These are phyloP conservation scores for Setaria viridis DNA, from an alignment of 202 grass and related monocot genomes.

Conservation along the genomic window DNA sequence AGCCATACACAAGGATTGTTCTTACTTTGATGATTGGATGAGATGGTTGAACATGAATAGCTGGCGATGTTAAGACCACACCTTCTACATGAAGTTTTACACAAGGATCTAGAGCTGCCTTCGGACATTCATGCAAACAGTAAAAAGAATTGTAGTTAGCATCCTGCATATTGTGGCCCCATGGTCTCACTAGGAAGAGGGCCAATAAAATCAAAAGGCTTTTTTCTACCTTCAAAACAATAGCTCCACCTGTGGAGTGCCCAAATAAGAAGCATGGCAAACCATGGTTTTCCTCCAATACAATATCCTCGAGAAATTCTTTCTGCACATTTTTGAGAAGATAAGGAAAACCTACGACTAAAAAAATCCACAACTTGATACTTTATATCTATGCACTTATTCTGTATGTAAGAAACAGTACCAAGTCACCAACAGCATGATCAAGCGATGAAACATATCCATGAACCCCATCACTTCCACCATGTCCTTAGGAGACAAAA, in stretches of 20 bases:
- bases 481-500: constrained; percentile 71
- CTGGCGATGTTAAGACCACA: constrained; percentile 89
- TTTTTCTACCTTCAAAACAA: constrained; percentile 87
- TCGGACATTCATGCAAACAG: constrained; percentile 46
- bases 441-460: constrained; percentile 98
- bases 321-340: constrained; percentile 57
- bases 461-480: constrained; percentile 95
- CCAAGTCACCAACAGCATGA: constrained; percentile 87
- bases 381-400: constrained; percentile 21
- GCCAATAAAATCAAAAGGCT: constrained; percentile 8
- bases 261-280: constrained; percentile 94
- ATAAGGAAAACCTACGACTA: constrained; percentile 8
- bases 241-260: constrained; percentile 94
- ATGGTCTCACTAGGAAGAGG: background rate
- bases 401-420: constrained; percentile 47
- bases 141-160: constrained; percentile 17
- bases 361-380: constrained; percentile 4
- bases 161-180: constrained; percentile 5
- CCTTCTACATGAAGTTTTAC: constrained; percentile 76
- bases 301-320: constrained; percentile 75
- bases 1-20: background rate
- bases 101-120: constrained; percentile 81
- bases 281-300: constrained; percentile 60
- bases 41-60: constrained; percentile 80
- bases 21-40: constrained; percentile 86